phyloP scores from a whole-genome alignment of 495 filamentous ascomycete genomes.

The Daldinia bambusicola region DNA sequence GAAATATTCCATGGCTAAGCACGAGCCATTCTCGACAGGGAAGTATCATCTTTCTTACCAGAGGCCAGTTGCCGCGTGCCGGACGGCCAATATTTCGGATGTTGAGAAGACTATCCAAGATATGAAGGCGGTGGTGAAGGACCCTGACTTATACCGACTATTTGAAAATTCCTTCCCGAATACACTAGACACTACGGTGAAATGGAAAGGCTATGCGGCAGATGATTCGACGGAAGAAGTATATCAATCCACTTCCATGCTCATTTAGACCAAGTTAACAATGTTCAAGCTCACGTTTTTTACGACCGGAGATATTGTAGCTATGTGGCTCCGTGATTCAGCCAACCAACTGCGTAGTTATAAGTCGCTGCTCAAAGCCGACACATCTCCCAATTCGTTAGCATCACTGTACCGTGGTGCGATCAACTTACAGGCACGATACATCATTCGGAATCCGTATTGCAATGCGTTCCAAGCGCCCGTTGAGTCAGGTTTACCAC shows the following conservation, averaged over 20 bases:
- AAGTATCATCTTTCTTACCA: constrained; percentile 63
- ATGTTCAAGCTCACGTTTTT: constrained; percentile 56
- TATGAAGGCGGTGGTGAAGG: constrained; percentile 61
- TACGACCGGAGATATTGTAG: constrained; percentile 72
- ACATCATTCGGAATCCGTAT: constrained; percentile 66
- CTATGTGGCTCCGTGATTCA: constrained; percentile 77
- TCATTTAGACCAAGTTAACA: constrained; percentile 57
- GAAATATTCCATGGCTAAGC: constrained; percentile 55
- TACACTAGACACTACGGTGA: constrained; percentile 74
- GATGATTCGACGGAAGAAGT: constrained; percentile 56
- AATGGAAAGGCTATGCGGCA: constrained; percentile 67
- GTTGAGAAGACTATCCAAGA: constrained; percentile 65
- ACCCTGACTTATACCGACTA: constrained; percentile 72
- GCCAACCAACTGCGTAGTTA: constrained; percentile 75
- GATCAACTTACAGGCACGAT: constrained; percentile 73
- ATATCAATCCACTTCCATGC: constrained; percentile 44
- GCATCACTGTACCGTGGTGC: constrained; percentile 70
- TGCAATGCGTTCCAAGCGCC: constrained; percentile 76
- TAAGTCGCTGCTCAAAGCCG: constrained; percentile 63
- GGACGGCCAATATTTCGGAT: constrained; percentile 66
- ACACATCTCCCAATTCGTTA: constrained; percentile 56
- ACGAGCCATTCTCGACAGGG: constrained; percentile 59
- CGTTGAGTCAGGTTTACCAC: constrained; percentile 59
- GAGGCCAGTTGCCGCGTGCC: constrained; percentile 65
- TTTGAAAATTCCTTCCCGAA: constrained; percentile 74